Evolutionary conservation across 805 yeast species (phyloP).

Genomic region (Diddensiella santjacobensis): DNA sequence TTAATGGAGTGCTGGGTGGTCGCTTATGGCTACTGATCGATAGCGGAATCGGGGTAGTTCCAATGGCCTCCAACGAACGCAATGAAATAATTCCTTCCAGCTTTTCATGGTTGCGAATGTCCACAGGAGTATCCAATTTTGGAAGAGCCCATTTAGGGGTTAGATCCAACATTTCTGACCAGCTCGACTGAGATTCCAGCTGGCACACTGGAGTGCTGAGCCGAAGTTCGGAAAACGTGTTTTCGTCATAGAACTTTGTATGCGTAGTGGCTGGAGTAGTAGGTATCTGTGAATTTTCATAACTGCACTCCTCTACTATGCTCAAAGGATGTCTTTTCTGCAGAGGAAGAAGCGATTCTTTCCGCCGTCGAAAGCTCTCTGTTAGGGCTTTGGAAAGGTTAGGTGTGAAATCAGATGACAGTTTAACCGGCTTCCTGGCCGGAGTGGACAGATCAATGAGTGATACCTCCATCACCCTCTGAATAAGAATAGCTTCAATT

Average conservation of each 20-base stretch:
- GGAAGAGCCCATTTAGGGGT: not conserved
- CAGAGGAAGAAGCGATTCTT: slow-evolving; percentile 14
- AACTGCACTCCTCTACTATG: not conserved
- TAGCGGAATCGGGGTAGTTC: not conserved
- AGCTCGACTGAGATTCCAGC: not conserved
- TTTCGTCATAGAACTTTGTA: too few species aligned
- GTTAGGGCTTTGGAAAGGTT: slow-evolving; percentile 20
- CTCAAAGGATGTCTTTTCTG: not conserved
- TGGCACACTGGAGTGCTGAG: not conserved
- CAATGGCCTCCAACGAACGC: slow-evolving; percentile 1
- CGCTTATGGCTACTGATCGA: slow-evolving; percentile 6
- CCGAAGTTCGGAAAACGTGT: not conserved
- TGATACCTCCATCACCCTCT: slow-evolving; percentile 1
- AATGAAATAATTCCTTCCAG: not conserved
- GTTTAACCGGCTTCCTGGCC: slow-evolving; percentile 4
- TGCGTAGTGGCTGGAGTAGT: too few species aligned
- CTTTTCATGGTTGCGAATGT: not conserved
- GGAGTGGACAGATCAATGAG: slow-evolving; percentile 23
- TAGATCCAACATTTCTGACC: slow-evolving; percentile 2
- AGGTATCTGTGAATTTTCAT: too few species aligned
- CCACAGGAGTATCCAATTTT: not conserved
- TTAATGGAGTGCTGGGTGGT: slow-evolving; percentile 16
- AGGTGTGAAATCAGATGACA: slow-evolving; percentile 21
- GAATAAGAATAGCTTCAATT: too few species aligned
- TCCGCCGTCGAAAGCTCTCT: slow-evolving; percentile 19